Conservation (phyloP, 208 protist species). For the Naegleria gruberi region DNA sequence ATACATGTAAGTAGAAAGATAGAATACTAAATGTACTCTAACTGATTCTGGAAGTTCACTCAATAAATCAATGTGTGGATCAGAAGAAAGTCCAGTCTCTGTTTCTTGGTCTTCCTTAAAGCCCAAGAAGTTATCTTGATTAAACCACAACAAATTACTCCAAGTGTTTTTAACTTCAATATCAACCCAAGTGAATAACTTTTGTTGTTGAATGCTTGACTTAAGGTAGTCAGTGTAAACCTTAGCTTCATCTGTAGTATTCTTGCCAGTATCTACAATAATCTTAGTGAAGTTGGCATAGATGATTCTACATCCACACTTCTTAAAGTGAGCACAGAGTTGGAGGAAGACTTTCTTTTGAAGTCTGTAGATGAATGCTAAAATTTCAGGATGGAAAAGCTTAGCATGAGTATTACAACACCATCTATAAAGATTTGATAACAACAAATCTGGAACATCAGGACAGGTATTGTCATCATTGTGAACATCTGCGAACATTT, state of each 20-base stretch:
- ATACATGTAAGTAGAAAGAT: background rate
- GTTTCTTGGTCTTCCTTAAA: background rate
- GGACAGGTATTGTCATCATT: background rate
- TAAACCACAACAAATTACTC: background rate
- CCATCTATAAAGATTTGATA: constrained; percentile 4
- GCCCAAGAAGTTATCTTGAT: background rate
- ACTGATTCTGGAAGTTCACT: background rate
- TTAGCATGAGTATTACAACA: background rate
- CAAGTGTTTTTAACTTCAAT: background rate
- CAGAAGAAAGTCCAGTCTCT: background rate
- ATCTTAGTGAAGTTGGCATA: constrained; percentile 2
- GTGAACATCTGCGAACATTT: background rate
- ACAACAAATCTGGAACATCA: background rate
- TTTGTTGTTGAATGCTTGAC: background rate
- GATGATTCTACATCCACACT: constrained; percentile 13
- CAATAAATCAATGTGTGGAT: background rate
- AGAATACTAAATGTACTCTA: background rate
- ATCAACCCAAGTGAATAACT: background rate
- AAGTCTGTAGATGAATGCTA: background rate
- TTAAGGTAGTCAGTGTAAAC: background rate
- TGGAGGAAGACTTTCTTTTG: background rate
- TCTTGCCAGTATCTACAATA: constrained; percentile 1
- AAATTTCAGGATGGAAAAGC: constrained; percentile 10
- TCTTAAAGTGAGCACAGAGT: constrained; percentile 12
- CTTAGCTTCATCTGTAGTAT: background rate